Conservation (phyloP, 371 early-diverging fungal genomes). For the Zopfochytrium polystomum region DNA sequence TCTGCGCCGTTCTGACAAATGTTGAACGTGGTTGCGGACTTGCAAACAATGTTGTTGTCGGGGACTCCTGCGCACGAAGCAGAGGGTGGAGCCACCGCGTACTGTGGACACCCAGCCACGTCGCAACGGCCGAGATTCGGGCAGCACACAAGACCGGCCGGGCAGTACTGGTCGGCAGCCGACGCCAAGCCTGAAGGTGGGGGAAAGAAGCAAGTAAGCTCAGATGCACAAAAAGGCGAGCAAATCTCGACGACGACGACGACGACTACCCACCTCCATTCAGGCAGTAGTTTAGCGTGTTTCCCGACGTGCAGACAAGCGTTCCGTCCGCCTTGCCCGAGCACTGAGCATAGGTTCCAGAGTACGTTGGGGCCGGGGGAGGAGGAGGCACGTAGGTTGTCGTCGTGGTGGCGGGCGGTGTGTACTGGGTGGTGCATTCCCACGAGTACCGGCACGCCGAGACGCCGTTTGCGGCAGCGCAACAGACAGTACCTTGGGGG, state of each 20-base stretch:
- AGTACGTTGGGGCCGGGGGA: not conserved
- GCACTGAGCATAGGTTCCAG: not conserved
- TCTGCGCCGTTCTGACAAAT: not conserved
- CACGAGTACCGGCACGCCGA: not conserved
- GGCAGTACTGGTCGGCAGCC: conserved; percentile 12
- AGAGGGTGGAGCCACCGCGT: not conserved
- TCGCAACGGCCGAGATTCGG: conserved; percentile 14
- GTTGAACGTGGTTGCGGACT: conserved; percentile 18
- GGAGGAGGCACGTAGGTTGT: no score
- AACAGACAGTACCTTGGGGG: not conserved
- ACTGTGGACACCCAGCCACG: not conserved
- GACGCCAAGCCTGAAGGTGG: not conserved
- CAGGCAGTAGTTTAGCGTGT: not conserved
- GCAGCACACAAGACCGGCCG: conserved; percentile 10
- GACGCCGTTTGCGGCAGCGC: not conserved
- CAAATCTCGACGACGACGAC: no score
- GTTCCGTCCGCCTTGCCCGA: conserved; percentile 2
- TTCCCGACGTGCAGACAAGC: conserved; percentile 12
- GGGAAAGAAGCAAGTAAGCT: not conserved
- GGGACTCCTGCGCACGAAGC: conserved; percentile 8
- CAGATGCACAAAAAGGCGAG: not conserved
- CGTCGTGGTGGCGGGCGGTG: not conserved
- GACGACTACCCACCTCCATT: not conserved
- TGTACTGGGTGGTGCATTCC: not conserved
- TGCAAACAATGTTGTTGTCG: conserved; percentile 26